A percentile compares a stretch with the other conserved stretches of the same genome.
Evolutionary conservation across 768 basidiomycete species (phyloP).

Genomic region (Sarcodon sp.): DNA sequence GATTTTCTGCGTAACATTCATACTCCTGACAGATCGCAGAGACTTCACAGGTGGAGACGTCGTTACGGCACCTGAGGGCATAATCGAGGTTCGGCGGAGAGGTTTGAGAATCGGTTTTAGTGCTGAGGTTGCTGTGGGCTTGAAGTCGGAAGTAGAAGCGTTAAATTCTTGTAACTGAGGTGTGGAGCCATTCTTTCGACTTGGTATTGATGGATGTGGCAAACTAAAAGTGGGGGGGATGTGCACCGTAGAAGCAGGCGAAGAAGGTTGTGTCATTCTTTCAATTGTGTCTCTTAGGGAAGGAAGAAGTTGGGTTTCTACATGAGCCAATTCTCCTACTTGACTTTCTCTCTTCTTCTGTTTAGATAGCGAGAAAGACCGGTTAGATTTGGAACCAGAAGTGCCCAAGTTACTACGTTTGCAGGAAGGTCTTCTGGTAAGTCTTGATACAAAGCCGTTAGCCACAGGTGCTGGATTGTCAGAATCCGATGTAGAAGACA

Average conservation of each 20-base stretch:
- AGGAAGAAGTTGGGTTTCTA: constrained; percentile 56
- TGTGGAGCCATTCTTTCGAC: not conserved
- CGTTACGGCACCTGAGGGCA: not conserved
- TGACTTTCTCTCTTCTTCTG: constrained; percentile 22
- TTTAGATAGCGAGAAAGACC: not conserved
- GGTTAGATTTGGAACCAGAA: not conserved
- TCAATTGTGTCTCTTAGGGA: constrained; percentile 62
- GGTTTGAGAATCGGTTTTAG: constrained; percentile 1
- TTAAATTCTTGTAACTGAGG: not conserved
- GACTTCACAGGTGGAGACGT: not conserved
- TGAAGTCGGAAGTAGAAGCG: not conserved
- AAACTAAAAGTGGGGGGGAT: not conserved
- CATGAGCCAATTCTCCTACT: constrained; percentile 37
- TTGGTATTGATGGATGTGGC: constrained; percentile 5
- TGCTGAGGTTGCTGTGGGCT: not conserved
- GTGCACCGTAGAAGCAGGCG: constrained; percentile 1
- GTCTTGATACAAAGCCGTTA: not conserved
- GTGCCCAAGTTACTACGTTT: not conserved
- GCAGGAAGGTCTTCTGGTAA: constrained; percentile 4
- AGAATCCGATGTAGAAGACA: constrained; percentile 4
- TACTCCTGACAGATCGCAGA: constrained; percentile 2
- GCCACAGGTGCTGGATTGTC: not conserved
- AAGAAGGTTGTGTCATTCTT: constrained; percentile 42
- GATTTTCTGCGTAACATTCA: not conserved
- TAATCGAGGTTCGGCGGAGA: not conserved